Base-by-base conservation (phyloP, 345 rosid genomes). In the Citrus australasica region DNA sequence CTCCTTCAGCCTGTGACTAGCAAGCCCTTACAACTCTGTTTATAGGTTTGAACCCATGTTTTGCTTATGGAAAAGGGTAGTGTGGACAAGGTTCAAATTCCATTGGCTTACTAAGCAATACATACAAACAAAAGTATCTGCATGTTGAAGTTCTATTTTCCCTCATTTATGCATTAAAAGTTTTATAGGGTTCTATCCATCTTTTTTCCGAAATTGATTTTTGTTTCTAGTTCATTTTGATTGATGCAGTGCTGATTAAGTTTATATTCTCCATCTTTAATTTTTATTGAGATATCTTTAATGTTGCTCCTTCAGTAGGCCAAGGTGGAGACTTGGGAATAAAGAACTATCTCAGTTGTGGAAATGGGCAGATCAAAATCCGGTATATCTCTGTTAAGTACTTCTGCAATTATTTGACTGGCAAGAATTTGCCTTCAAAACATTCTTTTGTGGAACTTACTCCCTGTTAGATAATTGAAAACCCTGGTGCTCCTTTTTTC, bases 301-400 rank as follows among this genome's bases (percentile, higher is more conserved):
- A 28, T 56, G 22, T 79, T 16, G 75, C 80, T 88, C 67, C 69
- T 83, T 37, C 90, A 96, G 98, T 81, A 90, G 81, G 81, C 94
- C 90, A 61, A 91, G 98, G 80, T 94, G 97, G 95, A 93, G 98
- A 79, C 67, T 96, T 67, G 98, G 99, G 40, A 96, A 96, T 76
- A 96, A 89, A 87, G 99, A 96, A 86, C 94, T 96, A 82, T 94
- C 99, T 25, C 99, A 94, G 78, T 83, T 96, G 74, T 96, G 99
- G 99, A 92, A 94, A 83, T 96, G 98, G 99, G 91, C 98, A 9
- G 99, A 96, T 77, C 98, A 89, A 81, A 96, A 96, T 89, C 95
- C 89, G 71, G 98, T 94, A 73, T 79, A 85, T 62, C 56, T 71
- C 28, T 74, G 32, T 46, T 77, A 38, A 22, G 10, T 68, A 25